Conservation (phyloP, 305 asterid species). For the Fraxinus sp. region DNA sequence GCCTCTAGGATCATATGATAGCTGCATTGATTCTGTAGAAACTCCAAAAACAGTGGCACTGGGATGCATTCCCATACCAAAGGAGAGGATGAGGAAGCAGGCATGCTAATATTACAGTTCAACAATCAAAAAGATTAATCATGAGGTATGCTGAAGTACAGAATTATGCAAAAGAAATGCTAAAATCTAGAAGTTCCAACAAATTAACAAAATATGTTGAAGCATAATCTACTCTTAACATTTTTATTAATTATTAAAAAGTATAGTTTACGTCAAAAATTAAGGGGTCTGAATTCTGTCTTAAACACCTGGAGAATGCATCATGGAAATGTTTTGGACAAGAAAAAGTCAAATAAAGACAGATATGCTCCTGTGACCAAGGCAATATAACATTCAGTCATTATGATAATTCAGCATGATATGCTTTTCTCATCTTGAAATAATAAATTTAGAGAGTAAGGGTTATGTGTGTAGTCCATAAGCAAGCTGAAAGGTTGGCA, state of each 20-base stretch:
- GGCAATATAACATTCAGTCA: background rate
- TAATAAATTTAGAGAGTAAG: background rate
- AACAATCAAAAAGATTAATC: background rate
- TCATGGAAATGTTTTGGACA: background rate
- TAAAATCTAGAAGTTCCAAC: background rate
- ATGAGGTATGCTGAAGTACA: background rate
- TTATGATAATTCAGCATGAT: background rate
- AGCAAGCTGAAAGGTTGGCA: background rate
- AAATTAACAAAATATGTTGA: background rate
- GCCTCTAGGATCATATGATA: conserved; percentile 81
- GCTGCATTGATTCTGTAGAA: conserved; percentile 96
- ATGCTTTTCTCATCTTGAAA: background rate
- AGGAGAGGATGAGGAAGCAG: conserved; percentile 9
- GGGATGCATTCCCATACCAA: conserved; percentile 33
- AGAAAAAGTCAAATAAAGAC: background rate
- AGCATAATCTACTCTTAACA: background rate
- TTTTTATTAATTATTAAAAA: background rate
- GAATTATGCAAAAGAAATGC: background rate
- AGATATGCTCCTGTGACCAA: background rate
- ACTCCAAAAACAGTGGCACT: conserved; percentile 98
- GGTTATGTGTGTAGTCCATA: background rate
- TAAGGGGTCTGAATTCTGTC: background rate
- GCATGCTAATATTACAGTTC: background rate
- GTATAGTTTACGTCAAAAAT: background rate
- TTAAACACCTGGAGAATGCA: background rate